Percentiles rank a stretch among this genome's conserved stretches.
Conservation (phyloP, 768 basidiomycete species). For the Collybia nuda region DNA sequence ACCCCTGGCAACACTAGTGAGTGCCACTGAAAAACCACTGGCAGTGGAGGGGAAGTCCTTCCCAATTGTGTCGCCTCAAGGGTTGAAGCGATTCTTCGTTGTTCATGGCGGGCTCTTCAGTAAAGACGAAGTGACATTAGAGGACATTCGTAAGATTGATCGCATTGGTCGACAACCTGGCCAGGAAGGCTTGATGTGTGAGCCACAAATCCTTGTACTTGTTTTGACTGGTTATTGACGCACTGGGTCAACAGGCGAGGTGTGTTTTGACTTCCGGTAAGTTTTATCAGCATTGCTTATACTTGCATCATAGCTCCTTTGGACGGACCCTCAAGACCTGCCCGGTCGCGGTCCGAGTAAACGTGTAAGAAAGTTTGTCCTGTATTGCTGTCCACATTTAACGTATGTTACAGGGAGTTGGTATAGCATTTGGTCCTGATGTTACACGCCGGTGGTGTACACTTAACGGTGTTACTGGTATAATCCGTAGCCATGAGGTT, state of each 20-base stretch:
- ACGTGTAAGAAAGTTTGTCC: slow-evolving; percentile 54
- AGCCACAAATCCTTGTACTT: slow-evolving; percentile 28
- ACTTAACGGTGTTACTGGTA: slow-evolving; percentile 80
- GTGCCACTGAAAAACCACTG: slow-evolving; percentile 62
- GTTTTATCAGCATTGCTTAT: background rate
- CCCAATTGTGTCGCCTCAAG: slow-evolving; percentile 80
- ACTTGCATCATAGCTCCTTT: slow-evolving; percentile 60
- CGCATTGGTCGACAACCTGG: slow-evolving; percentile 91
- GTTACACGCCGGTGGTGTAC: slow-evolving; percentile 90
- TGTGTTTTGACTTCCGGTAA: slow-evolving; percentile 23
- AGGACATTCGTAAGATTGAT: slow-evolving; percentile 86
- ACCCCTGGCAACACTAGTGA: slow-evolving; percentile 85
- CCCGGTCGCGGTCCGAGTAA: slow-evolving; percentile 95
- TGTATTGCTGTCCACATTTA: slow-evolving; percentile 10
- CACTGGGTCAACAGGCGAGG: slow-evolving; percentile 52
- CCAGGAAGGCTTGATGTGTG: slow-evolving; percentile 93
- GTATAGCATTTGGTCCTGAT: slow-evolving; percentile 94
- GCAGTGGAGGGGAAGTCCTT: slow-evolving; percentile 31
- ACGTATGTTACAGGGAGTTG: slow-evolving; percentile 71
- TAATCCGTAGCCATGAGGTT: slow-evolving; percentile 97
- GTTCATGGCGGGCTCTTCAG: slow-evolving; percentile 97
- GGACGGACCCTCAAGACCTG: slow-evolving; percentile 93
- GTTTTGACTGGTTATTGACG: slow-evolving; percentile 7
- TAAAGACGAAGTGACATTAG: slow-evolving; percentile 91
- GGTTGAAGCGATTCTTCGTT: slow-evolving; percentile 87